Base-by-base conservation (phyloP, 2,329 filamentous ascomycete species). In the Alternaria atra region DNA sequence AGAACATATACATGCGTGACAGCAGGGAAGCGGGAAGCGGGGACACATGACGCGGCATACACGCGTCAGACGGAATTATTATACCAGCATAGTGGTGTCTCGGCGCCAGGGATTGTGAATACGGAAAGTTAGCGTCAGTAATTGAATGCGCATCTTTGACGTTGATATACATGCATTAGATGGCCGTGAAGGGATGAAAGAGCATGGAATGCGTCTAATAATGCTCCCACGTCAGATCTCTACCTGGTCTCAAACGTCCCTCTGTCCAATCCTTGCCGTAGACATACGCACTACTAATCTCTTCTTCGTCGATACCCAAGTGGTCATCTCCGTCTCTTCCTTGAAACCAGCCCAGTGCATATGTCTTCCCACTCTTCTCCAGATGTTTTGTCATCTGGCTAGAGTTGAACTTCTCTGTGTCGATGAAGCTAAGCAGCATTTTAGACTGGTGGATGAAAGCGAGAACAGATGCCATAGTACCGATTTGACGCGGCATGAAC, bases 391-490 rank as follows among this genome's bases (percentile, higher is more conserved):
- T 86, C 87, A 92, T 91, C 73, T 87, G 79, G 13, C 82, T 79
- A 54, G 85, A 87, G 66, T 83, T 85, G 52, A 89, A 79, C 78
- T 87, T 87, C 62, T 89, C 86, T 23, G 90, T 92, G 42, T 86
- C 88, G 13, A 92, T 89, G 76, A 94, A 94, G 71, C 88, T 87
- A 64, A 88, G 89, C 46, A 94, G 80, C 91, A 94, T 93, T 79
- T 91, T 91, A 76, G 86, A 90, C 79, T 93, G 90, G 77, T 94
- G 89, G 61, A 94, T 91, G 72, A 90, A 94, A 0, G 90, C 90
- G 55, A 94, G 82, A 54, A 93, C 87, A 43, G 87, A 89, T 2
- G 91, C 89, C 68, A 94, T 93, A 20, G 91, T 93, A 69, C 89
- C 92, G 4, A 91, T 91, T 80, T 93, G 90, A 5, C 91, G 86